phyloP scores from a whole-genome alignment of 2,329 filamentous ascomycete genomes.

The Ophiostoma populinum region DNA sequence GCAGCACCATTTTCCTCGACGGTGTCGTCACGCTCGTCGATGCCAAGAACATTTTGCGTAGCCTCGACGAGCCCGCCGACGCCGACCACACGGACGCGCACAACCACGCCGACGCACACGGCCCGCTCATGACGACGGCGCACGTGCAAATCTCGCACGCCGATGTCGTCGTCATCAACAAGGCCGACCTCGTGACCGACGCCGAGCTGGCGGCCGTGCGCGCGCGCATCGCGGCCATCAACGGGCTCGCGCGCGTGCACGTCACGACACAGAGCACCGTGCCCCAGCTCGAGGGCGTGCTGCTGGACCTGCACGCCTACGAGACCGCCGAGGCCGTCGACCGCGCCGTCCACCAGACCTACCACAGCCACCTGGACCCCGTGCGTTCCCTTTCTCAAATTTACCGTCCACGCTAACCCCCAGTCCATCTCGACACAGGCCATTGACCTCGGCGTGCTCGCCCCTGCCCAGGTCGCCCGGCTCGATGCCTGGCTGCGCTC shows the following conservation, averaged over 20 bases:
- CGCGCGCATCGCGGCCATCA: constrained; percentile 65
- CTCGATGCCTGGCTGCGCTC: constrained; percentile 72
- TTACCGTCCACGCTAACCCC: not conserved
- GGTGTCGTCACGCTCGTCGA: constrained; percentile 94
- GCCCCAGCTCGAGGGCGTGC: constrained; percentile 64
- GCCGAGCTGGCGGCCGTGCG: constrained; percentile 53
- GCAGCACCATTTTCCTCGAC: constrained; percentile 89
- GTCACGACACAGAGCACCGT: constrained; percentile 66
- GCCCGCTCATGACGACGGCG: constrained; percentile 70
- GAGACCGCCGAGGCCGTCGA: constrained; percentile 62
- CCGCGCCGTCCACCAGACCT: constrained; percentile 46
- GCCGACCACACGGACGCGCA: constrained; percentile 35
- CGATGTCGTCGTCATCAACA: constrained; percentile 89
- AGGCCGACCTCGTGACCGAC: constrained; percentile 63
- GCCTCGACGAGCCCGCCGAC: constrained; percentile 54
- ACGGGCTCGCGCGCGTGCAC: constrained; percentile 71
- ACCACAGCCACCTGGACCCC: constrained; percentile 76
- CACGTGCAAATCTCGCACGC: constrained; percentile 95
- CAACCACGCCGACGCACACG: constrained; percentile 29
- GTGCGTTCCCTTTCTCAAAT: constrained; percentile 23
- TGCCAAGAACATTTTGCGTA: constrained; percentile 75
- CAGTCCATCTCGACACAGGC: constrained; percentile 74
- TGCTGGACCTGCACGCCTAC: constrained; percentile 87
- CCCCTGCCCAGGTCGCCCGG: constrained; percentile 34
- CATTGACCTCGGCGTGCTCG: constrained; percentile 46